A percentile compares a stretch with the other conserved stretches of the same genome.
Conservation (phyloP, 768 basidiomycete species). For the Kwoniella botswanensis region DNA sequence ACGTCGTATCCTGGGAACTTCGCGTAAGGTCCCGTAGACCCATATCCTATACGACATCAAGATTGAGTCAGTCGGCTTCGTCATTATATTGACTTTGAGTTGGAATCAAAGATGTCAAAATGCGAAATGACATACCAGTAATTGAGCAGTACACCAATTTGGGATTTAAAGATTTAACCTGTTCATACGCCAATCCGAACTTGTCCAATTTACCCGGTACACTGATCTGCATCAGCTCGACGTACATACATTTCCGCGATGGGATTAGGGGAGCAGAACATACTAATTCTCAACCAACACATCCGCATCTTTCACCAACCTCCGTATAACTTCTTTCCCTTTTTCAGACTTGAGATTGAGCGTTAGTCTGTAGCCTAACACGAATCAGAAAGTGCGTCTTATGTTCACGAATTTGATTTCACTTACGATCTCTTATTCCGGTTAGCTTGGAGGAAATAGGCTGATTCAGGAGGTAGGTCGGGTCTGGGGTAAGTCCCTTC, state of each 20-base stretch:
- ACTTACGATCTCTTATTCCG: constrained; percentile 60
- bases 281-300: constrained; percentile 84
- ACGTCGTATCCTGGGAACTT: constrained; percentile 87
- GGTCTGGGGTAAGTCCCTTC: constrained; percentile 61
- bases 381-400: background rate
- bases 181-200: constrained; percentile 84
- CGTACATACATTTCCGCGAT: background rate
- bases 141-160: constrained; percentile 85
- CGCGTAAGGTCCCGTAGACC: constrained; percentile 87
- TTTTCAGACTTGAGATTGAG: constrained; percentile 81
- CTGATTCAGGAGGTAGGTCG: constrained; percentile 82
- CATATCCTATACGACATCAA: constrained; percentile 64
- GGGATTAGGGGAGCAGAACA: constrained; percentile 10
- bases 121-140: constrained; percentile 65
- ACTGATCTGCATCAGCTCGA: constrained; percentile 33
- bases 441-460: constrained; percentile 88
- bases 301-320: constrained; percentile 75
- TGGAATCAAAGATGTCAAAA: constrained; percentile 3
- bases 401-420: background rate
- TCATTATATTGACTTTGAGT: background rate
- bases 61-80: background rate
- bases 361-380: constrained; percentile 61
- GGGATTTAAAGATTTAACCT: constrained; percentile 76
- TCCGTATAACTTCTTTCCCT: constrained; percentile 75
- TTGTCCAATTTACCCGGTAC: constrained; percentile 72